A percentile compares a stretch with the other conserved stretches of the same genome.
Conservation (phyloP, 352 stramenopile genomes). For the Blastocystis sp. region DNA sequence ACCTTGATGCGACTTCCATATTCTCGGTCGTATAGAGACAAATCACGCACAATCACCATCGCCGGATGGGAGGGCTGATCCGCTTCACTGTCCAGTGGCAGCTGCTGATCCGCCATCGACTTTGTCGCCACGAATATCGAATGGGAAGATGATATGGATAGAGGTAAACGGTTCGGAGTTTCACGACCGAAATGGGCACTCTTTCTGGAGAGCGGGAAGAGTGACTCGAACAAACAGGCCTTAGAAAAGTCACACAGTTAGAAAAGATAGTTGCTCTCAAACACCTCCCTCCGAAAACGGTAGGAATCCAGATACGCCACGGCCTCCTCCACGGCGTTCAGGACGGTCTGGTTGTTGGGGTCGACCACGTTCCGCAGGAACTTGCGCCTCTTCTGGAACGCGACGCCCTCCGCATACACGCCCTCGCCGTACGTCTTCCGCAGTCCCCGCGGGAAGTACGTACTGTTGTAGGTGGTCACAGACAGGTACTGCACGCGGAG, state of each 20-base stretch:
- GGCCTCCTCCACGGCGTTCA: constrained; percentile 76
- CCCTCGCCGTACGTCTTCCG: background rate
- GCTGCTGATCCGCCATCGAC: background rate
- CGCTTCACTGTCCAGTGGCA: background rate
- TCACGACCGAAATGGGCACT: background rate
- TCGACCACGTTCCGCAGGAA: background rate
- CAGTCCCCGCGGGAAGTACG: background rate
- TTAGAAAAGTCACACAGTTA: background rate
- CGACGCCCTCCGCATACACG: background rate
- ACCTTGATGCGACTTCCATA: background rate
- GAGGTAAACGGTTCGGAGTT: background rate
- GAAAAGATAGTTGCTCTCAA: constrained; percentile 47
- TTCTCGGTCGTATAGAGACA: background rate
- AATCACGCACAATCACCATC: background rate
- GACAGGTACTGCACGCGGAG: constrained; percentile 45
- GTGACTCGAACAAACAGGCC: background rate
- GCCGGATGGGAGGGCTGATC: background rate
- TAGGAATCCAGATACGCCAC: constrained; percentile 62
- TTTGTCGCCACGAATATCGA: too few relatives aligned
- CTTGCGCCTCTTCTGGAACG: background rate
- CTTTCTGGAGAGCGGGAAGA: background rate
- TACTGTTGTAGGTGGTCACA: constrained; percentile 32
- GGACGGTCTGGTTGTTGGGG: constrained; percentile 73
- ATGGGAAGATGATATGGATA: too few relatives aligned
- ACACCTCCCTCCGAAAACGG: constrained; percentile 32